Evolutionary conservation across 768 basidiomycete genomes (phyloP), one percentile per base, ranked within the genome.

Genomic region (Suillus brevipes): DNA sequence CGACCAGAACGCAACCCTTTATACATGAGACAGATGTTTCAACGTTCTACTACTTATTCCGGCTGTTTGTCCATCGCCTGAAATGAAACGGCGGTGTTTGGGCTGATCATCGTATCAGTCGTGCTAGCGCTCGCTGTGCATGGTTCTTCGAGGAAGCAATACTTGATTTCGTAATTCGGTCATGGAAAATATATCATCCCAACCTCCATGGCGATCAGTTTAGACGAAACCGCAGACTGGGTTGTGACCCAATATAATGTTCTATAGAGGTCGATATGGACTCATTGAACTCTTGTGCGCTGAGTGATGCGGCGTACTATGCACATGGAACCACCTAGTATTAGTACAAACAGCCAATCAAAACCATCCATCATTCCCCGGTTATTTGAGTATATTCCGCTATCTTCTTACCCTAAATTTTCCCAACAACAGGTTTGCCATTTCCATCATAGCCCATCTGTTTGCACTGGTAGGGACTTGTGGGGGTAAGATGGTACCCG

Each of bases 11-110:
- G 34, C 20, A 34, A 34, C 20, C 31, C 20, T 55, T 55, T 55
- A 55, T 55, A n/a, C 6, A 36, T 6, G 20, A 55, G 52, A 53
- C 31, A 18, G 34, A 10, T 18, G 31, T 31, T 53, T 31, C 28
- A 10, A 18, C 16, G 28, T 28, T 53, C 28, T 10, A 55, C 31
- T 4, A 36, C 34, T 36, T 36, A 55, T 55, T 55, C 3, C 31
- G 31, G 53, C 34, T 55, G 34, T 53, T 53, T 36, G 34, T 55
- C 53, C 34, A 36, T 36, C 12, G 6, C 53, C 18, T 2, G 1
- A 34, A 12, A 55, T 36, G 53, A 55, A n/a, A n/a, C 12, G 53
- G 53, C 53, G 53, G 53, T 55, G 53, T 55, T 55, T 36, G 34
- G 34, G 53, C 20, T 55, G 31, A 55, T 55, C 20, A 36, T 55